Base-by-base conservation (phyloP, 352 stramenopile genomes). In the Pythium dissimile region DNA sequence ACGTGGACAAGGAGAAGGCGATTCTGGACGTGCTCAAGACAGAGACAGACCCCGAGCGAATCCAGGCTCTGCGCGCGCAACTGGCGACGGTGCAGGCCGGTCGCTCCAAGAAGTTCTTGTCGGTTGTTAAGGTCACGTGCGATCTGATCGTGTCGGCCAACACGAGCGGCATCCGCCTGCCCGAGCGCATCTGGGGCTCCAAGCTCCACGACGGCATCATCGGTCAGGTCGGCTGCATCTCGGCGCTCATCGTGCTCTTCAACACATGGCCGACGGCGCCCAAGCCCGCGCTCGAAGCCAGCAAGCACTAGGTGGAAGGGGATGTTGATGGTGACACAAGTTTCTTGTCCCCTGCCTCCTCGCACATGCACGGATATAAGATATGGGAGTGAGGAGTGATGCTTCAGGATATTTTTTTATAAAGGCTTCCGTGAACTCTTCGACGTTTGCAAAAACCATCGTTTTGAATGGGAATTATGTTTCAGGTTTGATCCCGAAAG, bases 131-230 rank as follows among this genome's bases (percentile, higher is more conserved):
- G 70, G 57, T 73, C 23, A 73, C 77, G 48, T 95, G 86, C 67
- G 86, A 95, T 64, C 72, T 95, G 21, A 71, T 95, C 53, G 86
- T 95, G 49, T 93, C 86, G 31, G 86, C 79, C 65, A 95, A 95
- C 72, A 94, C 84, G 56, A 73, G 70, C 51, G 82, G 80, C 55
- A 76, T 95, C 52, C 69, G 84, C 13, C 54, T 95, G 26, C 66
- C 80, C 12, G 86, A 95, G 66, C 79, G 84, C 38, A 80, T 95
- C 55, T 79, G 78, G 23, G 86, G 86, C 54, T 56, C 60, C 6
- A 94, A 94, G 64, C 71, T 95, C 30, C 74, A 94, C 71, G 86
- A 95, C 66, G 86, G 86, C 52, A 80, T 95, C 53, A 76, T 95
- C 31, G 86, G 86, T 8, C 75, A 71, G 2, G 69, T 94, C 24